These are phyloP conservation scores for Rhynchosporium graminicola DNA, from an alignment of 2,329 filamentous ascomycete species.

Conservation along the genomic window DNA sequence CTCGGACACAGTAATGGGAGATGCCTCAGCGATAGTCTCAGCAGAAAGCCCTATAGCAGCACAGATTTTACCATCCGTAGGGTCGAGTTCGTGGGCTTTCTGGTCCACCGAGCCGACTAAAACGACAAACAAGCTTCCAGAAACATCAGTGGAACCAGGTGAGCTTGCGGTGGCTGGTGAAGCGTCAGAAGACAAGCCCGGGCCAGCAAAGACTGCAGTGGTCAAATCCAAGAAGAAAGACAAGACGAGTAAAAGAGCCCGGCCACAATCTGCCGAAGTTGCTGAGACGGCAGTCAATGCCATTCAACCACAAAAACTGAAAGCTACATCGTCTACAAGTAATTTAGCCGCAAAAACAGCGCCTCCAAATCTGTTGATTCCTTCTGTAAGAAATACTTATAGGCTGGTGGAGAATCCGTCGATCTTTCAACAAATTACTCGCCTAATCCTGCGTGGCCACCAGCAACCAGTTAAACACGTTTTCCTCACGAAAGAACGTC, in stretches of 20 bases:
- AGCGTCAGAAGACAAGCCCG: constrained; percentile 54
- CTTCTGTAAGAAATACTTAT: constrained; percentile 70
- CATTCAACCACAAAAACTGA: constrained; percentile 24
- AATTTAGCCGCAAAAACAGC: constrained; percentile 37
- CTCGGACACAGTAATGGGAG: constrained; percentile 32
- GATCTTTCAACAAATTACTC: constrained; percentile 65
- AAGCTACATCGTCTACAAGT: constrained; percentile 27
- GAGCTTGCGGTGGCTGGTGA: constrained; percentile 60
- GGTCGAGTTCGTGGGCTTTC: constrained; percentile 73
- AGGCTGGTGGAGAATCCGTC: constrained; percentile 66
- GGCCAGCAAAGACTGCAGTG: constrained; percentile 31
- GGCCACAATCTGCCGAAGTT: constrained; percentile 33
- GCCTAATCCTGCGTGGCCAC: constrained; percentile 57
- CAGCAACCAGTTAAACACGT: constrained; percentile 68
- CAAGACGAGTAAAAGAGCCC: constrained; percentile 32
- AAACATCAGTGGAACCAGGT: constrained; percentile 33
- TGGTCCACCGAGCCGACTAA: constrained; percentile 58
- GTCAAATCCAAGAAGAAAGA: constrained; percentile 31
- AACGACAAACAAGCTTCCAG: constrained; percentile 28
- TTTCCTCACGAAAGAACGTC: constrained; percentile 66
- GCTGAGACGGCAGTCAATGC: constrained; percentile 27
- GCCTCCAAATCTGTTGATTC: constrained; percentile 65
- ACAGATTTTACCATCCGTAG: constrained; percentile 43
- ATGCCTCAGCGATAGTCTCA: constrained; percentile 20
- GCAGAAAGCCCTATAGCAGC: background rate